Evolutionary conservation across 495 filamentous ascomycete species (phyloP).

Genomic region (Glarea lozoyensis): DNA sequence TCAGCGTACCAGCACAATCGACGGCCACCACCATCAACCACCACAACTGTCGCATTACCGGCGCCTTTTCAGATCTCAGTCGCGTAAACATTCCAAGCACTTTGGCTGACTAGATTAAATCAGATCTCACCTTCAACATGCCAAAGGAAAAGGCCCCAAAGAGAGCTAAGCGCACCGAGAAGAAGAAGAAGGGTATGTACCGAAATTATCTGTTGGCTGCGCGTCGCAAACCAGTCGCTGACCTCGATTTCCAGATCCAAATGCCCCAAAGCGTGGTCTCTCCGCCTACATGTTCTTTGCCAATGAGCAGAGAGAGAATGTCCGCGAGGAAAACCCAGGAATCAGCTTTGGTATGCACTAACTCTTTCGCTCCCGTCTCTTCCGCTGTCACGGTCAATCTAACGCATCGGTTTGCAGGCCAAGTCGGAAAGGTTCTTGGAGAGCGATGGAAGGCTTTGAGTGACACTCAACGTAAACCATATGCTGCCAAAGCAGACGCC

Average conservation of each 20-base stretch:
- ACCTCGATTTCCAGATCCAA: constrained; percentile 61
- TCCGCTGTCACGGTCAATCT: background rate
- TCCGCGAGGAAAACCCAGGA: constrained; percentile 95
- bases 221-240: background rate
- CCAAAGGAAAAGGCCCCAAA: constrained; percentile 62
- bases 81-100: no score
- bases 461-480: constrained; percentile 82
- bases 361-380: no score
- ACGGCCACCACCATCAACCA: constrained; percentile 4
- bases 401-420: constrained; percentile 43
- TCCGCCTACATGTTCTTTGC: constrained; percentile 99
- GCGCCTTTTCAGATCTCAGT: constrained; percentile 19
- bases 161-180: constrained; percentile 37
- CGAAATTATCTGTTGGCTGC: constrained; percentile 3
- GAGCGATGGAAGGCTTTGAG: constrained; percentile 95
- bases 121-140: constrained; percentile 46
- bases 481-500: constrained; percentile 86
- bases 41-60: constrained; percentile 12
- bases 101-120: no score
- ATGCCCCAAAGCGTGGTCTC: constrained; percentile 97
- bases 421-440: constrained; percentile 95
- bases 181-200: constrained; percentile 85
- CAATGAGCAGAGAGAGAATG: constrained; percentile 97
- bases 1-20: background rate
- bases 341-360: constrained; percentile 91